A percentile compares a stretch with the other conserved stretches of the same genome.
Conservation (phyloP, 2,329 filamentous ascomycete species). For the Arthrobotrys entomopaga region DNA sequence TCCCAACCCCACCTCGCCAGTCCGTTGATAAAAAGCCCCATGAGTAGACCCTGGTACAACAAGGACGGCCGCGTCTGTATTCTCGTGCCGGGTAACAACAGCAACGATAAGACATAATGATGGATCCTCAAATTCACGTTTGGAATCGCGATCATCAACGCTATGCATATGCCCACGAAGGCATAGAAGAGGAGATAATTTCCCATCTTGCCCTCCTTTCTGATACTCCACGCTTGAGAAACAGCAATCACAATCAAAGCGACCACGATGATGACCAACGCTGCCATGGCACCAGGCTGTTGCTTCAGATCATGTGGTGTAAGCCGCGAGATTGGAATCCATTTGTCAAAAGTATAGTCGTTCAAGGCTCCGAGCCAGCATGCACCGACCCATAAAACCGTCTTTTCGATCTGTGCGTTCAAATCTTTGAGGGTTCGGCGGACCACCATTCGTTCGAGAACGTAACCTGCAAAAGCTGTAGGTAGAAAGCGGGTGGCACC, state of each 20-base stretch:
- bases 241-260: conserved; percentile 74
- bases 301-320: conserved; percentile 87
- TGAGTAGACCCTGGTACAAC: conserved; percentile 85
- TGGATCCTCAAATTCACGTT: conserved; percentile 86
- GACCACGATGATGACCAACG: conserved; percentile 80
- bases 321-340: conserved; percentile 92
- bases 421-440: conserved; percentile 76
- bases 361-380: conserved; percentile 92
- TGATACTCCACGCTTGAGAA: conserved; percentile 85
- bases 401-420: conserved; percentile 87
- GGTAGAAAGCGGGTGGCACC: conserved; percentile 85
- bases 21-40: conserved; percentile 94
- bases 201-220: conserved; percentile 81
- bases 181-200: conserved; percentile 88
- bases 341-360: conserved; percentile 88
- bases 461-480: conserved; percentile 85
- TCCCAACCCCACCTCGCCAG: conserved; percentile 95
- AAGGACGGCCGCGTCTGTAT: conserved; percentile 87
- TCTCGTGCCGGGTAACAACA: conserved; percentile 86
- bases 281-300: conserved; percentile 87
- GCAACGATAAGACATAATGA: conserved; percentile 89
- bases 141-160: conserved; percentile 89
- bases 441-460: conserved; percentile 85
- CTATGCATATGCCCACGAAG: conserved; percentile 89
- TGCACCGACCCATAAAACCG: conserved; percentile 85